These are phyloP conservation scores for Climacium dendroides DNA, from an alignment of 225 moss, liverwort and hornwort genomes.

Conservation along the genomic window DNA sequence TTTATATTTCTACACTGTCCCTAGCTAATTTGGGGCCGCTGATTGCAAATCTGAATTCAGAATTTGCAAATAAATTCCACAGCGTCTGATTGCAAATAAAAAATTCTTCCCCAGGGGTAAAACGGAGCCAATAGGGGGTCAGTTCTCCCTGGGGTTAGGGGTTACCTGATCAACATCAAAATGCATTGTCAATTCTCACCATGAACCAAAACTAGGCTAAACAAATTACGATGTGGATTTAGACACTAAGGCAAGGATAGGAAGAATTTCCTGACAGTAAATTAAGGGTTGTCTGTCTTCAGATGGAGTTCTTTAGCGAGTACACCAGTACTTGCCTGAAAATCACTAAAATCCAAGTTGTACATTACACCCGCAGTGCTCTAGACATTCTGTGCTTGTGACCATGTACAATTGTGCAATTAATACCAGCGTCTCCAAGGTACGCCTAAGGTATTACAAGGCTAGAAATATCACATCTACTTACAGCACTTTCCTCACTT, in stretches of 20 bases:
- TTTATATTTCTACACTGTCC: too few relatives aligned
- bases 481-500: slow-evolving; percentile 83
- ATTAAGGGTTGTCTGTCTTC: too few relatives aligned
- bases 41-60: too few relatives aligned
- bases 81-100: too few relatives aligned
- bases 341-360: background rate
- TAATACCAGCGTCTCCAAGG: background rate
- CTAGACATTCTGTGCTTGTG: background rate
- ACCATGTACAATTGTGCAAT: background rate
- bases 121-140: too few relatives aligned
- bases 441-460: background rate
- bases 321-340: background rate
- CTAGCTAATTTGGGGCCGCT: too few relatives aligned
- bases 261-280: background rate
- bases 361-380: background rate
- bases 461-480: background rate
- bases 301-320: background rate
- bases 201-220: background rate
- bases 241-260: too few relatives aligned
- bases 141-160: too few relatives aligned
- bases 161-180: background rate
- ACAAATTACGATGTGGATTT: background rate
- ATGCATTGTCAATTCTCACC: background rate
- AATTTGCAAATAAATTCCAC: too few relatives aligned
- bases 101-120: too few relatives aligned